A percentile compares a stretch with the other conserved stretches of the same genome.
These are phyloP conservation scores for Poa pratensis DNA, from an alignment of 176 grass and related monocot species.

Conservation along the genomic window DNA sequence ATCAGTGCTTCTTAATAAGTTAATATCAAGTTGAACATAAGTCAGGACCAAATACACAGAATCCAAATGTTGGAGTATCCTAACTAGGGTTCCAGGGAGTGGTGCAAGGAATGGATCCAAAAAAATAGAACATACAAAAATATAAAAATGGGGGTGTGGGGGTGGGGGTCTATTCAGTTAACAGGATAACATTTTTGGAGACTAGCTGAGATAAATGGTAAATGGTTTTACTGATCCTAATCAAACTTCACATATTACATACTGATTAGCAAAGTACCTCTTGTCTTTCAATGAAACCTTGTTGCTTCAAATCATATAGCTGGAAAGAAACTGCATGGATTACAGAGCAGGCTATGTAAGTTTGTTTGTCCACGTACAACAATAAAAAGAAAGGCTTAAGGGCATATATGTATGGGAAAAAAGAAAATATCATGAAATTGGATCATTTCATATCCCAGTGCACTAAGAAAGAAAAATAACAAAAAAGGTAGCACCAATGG, in stretches of 20 bases:
- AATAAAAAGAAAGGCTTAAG: slow-evolving; percentile 26
- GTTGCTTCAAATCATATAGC: slow-evolving; percentile 96
- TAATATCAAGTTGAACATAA: not conserved
- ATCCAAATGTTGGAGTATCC: not conserved
- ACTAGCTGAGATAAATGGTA: not conserved
- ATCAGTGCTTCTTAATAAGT: not conserved
- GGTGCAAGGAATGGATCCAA: not conserved
- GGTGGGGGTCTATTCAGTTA: too few species aligned
- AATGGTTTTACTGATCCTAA: slow-evolving; percentile 12
- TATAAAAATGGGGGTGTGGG: too few species aligned
- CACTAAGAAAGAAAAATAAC: not conserved
- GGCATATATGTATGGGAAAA: not conserved
- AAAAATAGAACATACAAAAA: too few species aligned
- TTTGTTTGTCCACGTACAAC: not conserved
- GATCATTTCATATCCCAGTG: not conserved
- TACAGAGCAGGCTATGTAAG: slow-evolving; percentile 3
- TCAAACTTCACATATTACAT: slow-evolving; percentile 19
- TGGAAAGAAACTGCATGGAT: slow-evolving; percentile 89
- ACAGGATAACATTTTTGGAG: too few species aligned
- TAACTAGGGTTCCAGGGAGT: slow-evolving; percentile 1
- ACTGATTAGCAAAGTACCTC: slow-evolving; percentile 59
- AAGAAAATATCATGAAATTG: not conserved
- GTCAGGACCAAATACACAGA: not conserved
- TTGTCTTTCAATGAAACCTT: slow-evolving; percentile 96
- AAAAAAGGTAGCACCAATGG: not conserved